A percentile compares a stretch with the other conserved stretches of the same genome.
Conservation (phyloP, 2,329 filamentous ascomycete genomes). For the Drechslerella dactyloides region DNA sequence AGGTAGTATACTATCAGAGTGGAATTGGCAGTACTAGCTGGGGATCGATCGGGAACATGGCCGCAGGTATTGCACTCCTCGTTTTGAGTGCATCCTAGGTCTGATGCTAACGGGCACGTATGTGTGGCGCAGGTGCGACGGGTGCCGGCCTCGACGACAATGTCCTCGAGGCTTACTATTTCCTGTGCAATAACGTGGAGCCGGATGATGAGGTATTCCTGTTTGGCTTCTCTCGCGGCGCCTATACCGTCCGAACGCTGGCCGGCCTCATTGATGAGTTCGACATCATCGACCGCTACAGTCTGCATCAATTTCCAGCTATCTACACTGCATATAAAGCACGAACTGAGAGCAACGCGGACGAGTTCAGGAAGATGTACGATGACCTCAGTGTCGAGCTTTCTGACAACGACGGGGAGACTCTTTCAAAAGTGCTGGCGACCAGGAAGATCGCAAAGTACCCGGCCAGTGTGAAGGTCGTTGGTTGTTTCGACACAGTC, state of each 20-base stretch:
- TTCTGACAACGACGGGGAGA: slow-evolving; percentile 36
- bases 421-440: slow-evolving; percentile 26
- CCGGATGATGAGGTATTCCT: slow-evolving; percentile 65
- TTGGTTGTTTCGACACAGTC: slow-evolving; percentile 57
- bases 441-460: slow-evolving; percentile 43
- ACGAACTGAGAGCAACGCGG: slow-evolving; percentile 28
- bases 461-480: slow-evolving; percentile 53
- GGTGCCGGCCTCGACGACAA: slow-evolving; percentile 57
- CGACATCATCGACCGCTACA: slow-evolving; percentile 48
- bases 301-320: slow-evolving; percentile 34
- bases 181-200: slow-evolving; percentile 68
- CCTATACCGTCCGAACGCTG: slow-evolving; percentile 39
- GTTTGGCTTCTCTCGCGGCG: slow-evolving; percentile 44
- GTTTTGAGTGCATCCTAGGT: not conserved
- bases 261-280: slow-evolving; percentile 41
- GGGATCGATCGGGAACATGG: slow-evolving; percentile 57
- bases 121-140: slow-evolving; percentile 51
- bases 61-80: slow-evolving; percentile 24
- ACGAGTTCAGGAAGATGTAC: slow-evolving; percentile 44
- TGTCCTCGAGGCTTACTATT: slow-evolving; percentile 69
- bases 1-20: slow-evolving; percentile 40
- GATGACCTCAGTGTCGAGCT: slow-evolving; percentile 35
- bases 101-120: not conserved
- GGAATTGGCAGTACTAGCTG: slow-evolving; percentile 42
- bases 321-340: slow-evolving; percentile 47